Percentiles rank a stretch among this genome's conserved stretches.
These are phyloP conservation scores for Buddleja alternifolia DNA, from an alignment of 257 asterid species.

Conservation along the genomic window DNA sequence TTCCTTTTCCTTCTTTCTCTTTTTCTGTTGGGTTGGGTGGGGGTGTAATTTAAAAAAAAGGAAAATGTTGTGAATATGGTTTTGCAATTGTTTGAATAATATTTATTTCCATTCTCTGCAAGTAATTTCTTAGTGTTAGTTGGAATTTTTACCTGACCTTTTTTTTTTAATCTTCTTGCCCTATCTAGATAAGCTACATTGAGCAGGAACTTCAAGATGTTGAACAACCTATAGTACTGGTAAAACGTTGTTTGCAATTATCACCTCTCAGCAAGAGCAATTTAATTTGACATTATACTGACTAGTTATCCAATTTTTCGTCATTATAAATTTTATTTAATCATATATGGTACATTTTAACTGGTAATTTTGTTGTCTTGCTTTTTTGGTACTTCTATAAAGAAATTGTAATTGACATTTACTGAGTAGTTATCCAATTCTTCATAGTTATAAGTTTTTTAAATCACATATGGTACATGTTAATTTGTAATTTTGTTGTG, in stretches of 20 bases:
- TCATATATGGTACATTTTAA: too few relatives aligned
- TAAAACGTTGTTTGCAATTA: constrained; percentile 33
- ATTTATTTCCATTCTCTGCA: neutral
- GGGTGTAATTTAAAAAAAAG: neutral
- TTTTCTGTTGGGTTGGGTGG: too few relatives aligned
- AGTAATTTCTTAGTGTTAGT: neutral
- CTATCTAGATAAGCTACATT: constrained; percentile 66
- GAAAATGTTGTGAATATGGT: neutral
- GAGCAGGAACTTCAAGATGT: constrained; percentile 67
- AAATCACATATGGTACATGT: neutral
- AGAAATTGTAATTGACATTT: too few relatives aligned
- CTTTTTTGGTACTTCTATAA: too few relatives aligned
- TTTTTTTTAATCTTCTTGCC: constrained; percentile 19
- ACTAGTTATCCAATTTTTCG: too few relatives aligned
- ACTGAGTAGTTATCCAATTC: too few relatives aligned
- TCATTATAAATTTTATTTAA: too few relatives aligned
- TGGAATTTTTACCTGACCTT: neutral
- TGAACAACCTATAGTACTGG: constrained; percentile 73
- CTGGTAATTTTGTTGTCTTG: too few relatives aligned
- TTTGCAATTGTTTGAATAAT: neutral
- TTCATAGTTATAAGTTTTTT: neutral
- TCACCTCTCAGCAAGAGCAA: constrained; percentile 7
- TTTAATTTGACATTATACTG: constrained; percentile 13
- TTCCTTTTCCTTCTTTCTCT: neutral
- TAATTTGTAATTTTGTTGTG: constrained; percentile 5